These are phyloP conservation scores for Pseudopithomyces chartarum DNA, from an alignment of 2,329 filamentous ascomycete species.

Conservation along the genomic window DNA sequence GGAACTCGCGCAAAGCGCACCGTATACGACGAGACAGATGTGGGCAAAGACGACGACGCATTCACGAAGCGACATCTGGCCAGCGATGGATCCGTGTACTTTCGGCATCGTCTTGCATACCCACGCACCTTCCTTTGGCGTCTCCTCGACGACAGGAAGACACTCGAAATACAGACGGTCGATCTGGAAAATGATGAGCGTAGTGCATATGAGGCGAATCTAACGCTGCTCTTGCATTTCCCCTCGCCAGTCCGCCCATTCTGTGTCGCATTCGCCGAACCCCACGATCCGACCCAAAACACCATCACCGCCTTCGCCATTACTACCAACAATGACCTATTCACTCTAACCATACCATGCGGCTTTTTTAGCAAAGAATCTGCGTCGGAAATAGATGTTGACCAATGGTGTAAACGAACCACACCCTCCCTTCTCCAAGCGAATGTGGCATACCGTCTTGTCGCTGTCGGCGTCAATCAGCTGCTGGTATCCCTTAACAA, in stretches of 20 bases:
- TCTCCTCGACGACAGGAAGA: conserved; percentile 76
- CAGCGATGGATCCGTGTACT: conserved; percentile 77
- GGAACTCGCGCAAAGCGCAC: conserved; percentile 39
- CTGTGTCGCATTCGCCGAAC: conserved; percentile 83
- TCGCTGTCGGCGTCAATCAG: conserved; percentile 73
- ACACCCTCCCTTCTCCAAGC: conserved; percentile 75
- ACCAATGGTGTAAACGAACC: conserved; percentile 76
- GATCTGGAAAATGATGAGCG: conserved; percentile 74
- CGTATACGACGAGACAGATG: conserved; percentile 45
- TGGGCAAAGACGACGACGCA: conserved; percentile 68
- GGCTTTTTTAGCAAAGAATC: conserved; percentile 77
- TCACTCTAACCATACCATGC: conserved; percentile 80
- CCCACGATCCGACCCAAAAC: conserved; percentile 68
- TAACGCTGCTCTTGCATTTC: conserved; percentile 81
- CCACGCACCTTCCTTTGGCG: conserved; percentile 92
- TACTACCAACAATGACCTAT: conserved; percentile 78
- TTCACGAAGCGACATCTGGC: conserved; percentile 78
- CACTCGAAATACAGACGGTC: conserved; percentile 81
- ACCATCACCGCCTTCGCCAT: conserved; percentile 78
- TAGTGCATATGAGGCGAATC: conserved; percentile 68
- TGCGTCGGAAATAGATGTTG: conserved; percentile 73
- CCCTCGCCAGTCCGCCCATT: conserved; percentile 72
- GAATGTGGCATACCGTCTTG: conserved; percentile 79
- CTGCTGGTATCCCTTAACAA: conserved; percentile 82
- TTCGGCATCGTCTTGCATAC: conserved; percentile 74